Percentiles rank a stretch among this genome's conserved stretches.
Evolutionary conservation across 2,329 filamentous ascomycete genomes (phyloP).

Genomic region (Arthrobotrys megalospora): DNA sequence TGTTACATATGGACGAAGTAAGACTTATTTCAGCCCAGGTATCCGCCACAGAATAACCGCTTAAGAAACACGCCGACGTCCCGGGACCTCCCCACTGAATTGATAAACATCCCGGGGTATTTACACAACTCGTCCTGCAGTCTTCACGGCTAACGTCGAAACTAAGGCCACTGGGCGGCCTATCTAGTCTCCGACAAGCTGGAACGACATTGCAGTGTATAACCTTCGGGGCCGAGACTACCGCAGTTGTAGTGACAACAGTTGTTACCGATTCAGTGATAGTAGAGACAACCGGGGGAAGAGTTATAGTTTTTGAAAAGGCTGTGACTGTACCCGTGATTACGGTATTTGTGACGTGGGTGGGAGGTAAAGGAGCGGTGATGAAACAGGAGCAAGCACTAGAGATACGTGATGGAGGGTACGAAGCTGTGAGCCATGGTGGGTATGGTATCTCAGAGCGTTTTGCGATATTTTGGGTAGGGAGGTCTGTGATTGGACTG

Average conservation of each 20-base stretch:
- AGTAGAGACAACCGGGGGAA: not conserved
- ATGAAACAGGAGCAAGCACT: conserved; percentile 23
- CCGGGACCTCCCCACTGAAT: not conserved
- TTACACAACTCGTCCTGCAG: not conserved
- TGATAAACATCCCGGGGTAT: conserved; percentile 8
- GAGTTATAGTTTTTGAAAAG: conserved; percentile 20
- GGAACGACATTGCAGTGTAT: conserved; percentile 6
- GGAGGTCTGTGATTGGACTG: conserved; percentile 5
- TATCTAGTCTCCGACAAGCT: not conserved
- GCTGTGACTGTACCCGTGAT: not conserved
- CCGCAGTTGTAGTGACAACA: not conserved
- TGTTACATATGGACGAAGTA: not conserved
- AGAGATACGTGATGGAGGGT: conserved; percentile 8
- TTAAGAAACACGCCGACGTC: not conserved
- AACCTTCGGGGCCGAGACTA: not conserved
- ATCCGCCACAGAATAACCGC: not conserved
- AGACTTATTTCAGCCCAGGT: not conserved
- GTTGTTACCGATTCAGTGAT: conserved; percentile 5
- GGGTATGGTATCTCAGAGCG: conserved; percentile 2
- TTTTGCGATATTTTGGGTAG: not conserved
- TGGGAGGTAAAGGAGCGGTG: not conserved
- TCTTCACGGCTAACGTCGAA: not conserved
- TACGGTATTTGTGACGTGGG: conserved; percentile 3
- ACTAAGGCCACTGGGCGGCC: not conserved
- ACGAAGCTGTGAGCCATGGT: conserved; percentile 1